Percentiles rank a stretch among this genome's conserved stretches.
Conservation (phyloP, 2,329 filamentous ascomycete species). For the Ceratocystis ficicola region DNA sequence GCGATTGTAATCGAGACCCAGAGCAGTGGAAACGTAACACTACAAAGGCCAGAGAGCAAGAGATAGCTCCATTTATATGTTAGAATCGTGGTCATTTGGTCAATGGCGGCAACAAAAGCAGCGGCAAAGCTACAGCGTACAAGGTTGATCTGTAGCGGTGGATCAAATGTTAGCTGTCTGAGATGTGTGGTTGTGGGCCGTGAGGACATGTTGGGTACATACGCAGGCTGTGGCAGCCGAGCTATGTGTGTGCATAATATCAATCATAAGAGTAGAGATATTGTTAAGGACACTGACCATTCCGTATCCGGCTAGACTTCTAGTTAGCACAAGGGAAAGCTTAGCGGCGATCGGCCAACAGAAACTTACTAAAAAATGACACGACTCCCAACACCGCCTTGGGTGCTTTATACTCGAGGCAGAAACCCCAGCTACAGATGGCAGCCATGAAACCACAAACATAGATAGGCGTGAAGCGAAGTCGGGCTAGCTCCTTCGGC, state of each 20-base stretch:
- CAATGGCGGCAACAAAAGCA: conserved; percentile 27
- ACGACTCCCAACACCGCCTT: conserved; percentile 26
- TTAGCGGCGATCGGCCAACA: neutral
- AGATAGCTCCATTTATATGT: conserved; percentile 25
- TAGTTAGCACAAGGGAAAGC: neutral
- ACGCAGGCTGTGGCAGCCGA: conserved; percentile 28
- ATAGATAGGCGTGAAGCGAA: conserved; percentile 26
- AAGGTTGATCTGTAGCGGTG: conserved; percentile 26
- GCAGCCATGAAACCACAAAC: conserved; percentile 25
- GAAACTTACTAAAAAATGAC: conserved; percentile 25
- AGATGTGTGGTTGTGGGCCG: neutral
- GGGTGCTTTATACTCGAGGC: conserved; percentile 24
- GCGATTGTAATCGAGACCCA: conserved; percentile 25
- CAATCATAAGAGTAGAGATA: conserved; percentile 29
- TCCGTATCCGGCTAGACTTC: conserved; percentile 26
- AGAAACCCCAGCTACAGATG: conserved; percentile 28
- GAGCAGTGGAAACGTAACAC: conserved; percentile 23
- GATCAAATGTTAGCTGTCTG: no score
- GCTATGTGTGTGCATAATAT: conserved; percentile 27
- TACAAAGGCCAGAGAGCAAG: conserved; percentile 24
- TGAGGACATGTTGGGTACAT: conserved; percentile 11
- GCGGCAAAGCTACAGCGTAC: conserved; percentile 27
- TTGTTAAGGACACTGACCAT: conserved; percentile 29
- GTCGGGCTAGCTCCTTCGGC: conserved; percentile 26
- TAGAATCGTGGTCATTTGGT: conserved; percentile 25